phyloP scores from a whole-genome alignment of 192 early-diverging fungal genomes.

The Coemansia sp. region DNA sequence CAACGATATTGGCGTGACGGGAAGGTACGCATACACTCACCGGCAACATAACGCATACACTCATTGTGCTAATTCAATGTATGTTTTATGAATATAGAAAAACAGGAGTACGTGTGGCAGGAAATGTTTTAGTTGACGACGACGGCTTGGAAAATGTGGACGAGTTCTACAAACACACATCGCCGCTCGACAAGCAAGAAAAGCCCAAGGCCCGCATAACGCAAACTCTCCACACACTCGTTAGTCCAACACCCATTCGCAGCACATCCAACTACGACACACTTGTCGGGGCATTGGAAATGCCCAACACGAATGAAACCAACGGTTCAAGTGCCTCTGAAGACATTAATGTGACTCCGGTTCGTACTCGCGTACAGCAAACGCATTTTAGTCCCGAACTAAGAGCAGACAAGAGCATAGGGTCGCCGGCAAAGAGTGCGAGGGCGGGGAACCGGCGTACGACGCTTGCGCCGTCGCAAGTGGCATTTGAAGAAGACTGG shows the following conservation, averaged over 20 bases:
- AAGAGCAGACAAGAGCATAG: background rate
- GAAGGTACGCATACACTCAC: background rate
- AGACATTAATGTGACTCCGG: background rate
- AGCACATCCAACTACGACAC: conserved; percentile 24
- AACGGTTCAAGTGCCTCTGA: background rate
- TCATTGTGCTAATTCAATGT: background rate
- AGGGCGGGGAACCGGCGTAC: conserved; percentile 18
- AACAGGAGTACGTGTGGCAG: conserved; percentile 43
- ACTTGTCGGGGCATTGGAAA: conserved; percentile 36
- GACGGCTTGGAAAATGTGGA: conserved; percentile 50
- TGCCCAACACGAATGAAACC: conserved; percentile 7
- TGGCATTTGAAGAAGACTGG: conserved; percentile 18
- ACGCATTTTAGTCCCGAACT: background rate
- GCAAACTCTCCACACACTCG: conserved; percentile 27
- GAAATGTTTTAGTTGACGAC: conserved; percentile 32
- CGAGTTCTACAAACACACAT: conserved; percentile 46
- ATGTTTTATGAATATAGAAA: conserved; percentile 19
- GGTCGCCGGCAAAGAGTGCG: background rate
- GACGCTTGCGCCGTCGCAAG: conserved; percentile 23
- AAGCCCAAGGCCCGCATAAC: background rate
- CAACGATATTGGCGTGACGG: conserved; percentile 11
- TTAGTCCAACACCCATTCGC: conserved; percentile 44
- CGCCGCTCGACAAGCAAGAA: conserved; percentile 16
- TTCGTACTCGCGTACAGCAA: background rate
- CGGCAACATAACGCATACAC: background rate